A percentile compares a stretch with the other conserved stretches of the same genome.
phyloP scores from a whole-genome alignment of 768 basidiomycete genomes.

The Phanerochaete carnosa region DNA sequence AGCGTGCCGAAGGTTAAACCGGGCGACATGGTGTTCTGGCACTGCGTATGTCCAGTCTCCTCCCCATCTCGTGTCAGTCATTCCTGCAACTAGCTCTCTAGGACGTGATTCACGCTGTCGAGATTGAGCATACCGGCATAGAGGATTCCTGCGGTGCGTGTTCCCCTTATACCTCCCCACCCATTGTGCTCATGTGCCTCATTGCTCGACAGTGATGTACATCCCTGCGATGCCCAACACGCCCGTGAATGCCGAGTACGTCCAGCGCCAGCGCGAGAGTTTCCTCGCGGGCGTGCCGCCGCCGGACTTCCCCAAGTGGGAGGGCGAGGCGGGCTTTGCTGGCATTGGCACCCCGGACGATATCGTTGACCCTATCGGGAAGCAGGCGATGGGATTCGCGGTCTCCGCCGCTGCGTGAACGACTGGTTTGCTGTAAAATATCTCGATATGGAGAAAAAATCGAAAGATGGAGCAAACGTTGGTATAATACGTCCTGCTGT shows the following conservation, averaged over 20 bases:
- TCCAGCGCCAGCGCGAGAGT: slow-evolving; percentile 56
- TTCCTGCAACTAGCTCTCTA: slow-evolving; percentile 6
- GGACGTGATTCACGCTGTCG: slow-evolving; percentile 47
- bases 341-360: slow-evolving; percentile 40
- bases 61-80: background rate
- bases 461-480: no score
- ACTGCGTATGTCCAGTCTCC: slow-evolving; percentile 47
- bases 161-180: background rate
- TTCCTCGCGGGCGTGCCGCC: slow-evolving; percentile 62
- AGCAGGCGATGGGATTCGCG: slow-evolving; percentile 44
- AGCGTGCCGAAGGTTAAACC: slow-evolving; percentile 68
- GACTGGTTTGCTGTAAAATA: background rate
- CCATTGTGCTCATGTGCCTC: background rate
- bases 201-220: slow-evolving; percentile 57
- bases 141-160: slow-evolving; percentile 54
- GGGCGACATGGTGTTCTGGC: slow-evolving; percentile 81
- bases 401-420: background rate
- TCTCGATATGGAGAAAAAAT: no score
- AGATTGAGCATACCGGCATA: slow-evolving; percentile 48
- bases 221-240: slow-evolving; percentile 72
- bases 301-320: slow-evolving; percentile 63
- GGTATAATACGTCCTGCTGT: no score
- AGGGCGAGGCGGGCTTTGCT: slow-evolving; percentile 36
- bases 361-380: slow-evolving; percentile 30
- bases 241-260: slow-evolving; percentile 55